Percentiles rank a stretch among this genome's conserved stretches.
phyloP scores from a whole-genome alignment of 371 early-diverging fungal species.

The Mortierella sp. region DNA sequence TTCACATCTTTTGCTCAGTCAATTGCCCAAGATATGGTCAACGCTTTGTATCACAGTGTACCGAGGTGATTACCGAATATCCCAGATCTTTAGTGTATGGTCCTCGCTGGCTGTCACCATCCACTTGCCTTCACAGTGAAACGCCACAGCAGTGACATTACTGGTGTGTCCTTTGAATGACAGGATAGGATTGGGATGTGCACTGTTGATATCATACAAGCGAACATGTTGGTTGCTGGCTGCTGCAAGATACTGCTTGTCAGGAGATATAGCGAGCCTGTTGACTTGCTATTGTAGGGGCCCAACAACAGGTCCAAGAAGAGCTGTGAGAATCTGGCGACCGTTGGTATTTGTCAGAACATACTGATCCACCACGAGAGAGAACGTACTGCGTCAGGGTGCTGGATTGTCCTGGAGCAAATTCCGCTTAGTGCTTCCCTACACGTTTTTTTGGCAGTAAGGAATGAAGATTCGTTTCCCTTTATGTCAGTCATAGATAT shows the following conservation, averaged over 20 bases:
- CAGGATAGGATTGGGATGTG: conserved; percentile 81
- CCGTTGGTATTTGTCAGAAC: too few relatives aligned
- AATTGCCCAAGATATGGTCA: background rate
- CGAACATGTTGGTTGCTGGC: conserved; percentile 92
- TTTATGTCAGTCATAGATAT: background rate
- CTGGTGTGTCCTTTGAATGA: conserved; percentile 90
- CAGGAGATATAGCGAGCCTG: conserved; percentile 90
- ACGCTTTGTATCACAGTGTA: too few relatives aligned
- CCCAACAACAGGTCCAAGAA: background rate
- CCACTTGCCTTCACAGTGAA: conserved; percentile 92
- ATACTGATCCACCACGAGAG: too few relatives aligned
- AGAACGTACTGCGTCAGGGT: conserved; percentile 85
- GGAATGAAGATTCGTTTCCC: too few relatives aligned
- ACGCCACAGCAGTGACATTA: conserved; percentile 94
- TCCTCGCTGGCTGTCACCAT: conserved; percentile 95
- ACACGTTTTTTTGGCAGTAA: background rate
- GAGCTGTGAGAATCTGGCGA: background rate
- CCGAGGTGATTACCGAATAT: conserved; percentile 78
- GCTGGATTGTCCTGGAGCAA: conserved; percentile 93
- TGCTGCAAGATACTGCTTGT: conserved; percentile 92
- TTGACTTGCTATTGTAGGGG: conserved; percentile 84
- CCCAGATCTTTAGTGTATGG: conserved; percentile 93
- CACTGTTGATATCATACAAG: conserved; percentile 85
- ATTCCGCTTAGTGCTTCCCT: conserved; percentile 94
- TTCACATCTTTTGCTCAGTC: background rate